Evolutionary conservation across 441 rosid genomes (phyloP).

Genomic region (Erysimum pusillum): DNA sequence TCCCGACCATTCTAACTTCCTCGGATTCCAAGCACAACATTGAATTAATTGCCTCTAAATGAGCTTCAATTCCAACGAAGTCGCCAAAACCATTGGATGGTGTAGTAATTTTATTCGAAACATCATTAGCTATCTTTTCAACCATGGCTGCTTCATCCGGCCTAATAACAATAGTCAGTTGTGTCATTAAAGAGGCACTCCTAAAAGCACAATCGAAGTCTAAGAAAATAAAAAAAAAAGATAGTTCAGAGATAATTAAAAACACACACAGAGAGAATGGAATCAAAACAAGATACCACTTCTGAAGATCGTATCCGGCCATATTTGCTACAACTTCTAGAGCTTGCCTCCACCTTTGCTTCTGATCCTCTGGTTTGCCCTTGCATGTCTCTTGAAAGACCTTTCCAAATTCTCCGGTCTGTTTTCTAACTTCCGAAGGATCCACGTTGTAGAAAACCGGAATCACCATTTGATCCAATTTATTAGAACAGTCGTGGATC

Average conservation of each 20-base stretch:
- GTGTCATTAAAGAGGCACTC: conserved; percentile 19
- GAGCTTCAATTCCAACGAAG: conserved; percentile 22
- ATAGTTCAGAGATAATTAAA: not conserved
- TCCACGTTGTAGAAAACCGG: conserved; percentile 49
- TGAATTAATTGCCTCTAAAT: not conserved
- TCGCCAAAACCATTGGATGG: not conserved
- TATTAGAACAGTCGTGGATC: conserved; percentile 38
- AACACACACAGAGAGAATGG: not conserved
- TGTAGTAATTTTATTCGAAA: not conserved
- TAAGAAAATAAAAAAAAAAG: not conserved
- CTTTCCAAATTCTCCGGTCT: conserved; percentile 1
- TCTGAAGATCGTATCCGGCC: conserved; percentile 4
- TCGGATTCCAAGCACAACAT: not conserved
- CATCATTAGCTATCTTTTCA: conserved; percentile 11
- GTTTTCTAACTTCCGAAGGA: conserved; percentile 19
- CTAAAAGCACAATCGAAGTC: not conserved
- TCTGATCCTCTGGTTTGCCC: not conserved
- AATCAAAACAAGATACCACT: not conserved
- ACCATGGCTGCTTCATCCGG: conserved; percentile 9
- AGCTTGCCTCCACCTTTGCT: not conserved
- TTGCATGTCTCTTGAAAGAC: not conserved
- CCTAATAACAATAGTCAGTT: conserved; percentile 14
- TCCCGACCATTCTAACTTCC: conserved; percentile 5
- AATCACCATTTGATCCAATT: conserved; percentile 29
- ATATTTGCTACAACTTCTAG: not conserved